These are phyloP conservation scores for Teunomyces kruisii DNA, from an alignment of 805 yeast species.

Conservation along the genomic window DNA sequence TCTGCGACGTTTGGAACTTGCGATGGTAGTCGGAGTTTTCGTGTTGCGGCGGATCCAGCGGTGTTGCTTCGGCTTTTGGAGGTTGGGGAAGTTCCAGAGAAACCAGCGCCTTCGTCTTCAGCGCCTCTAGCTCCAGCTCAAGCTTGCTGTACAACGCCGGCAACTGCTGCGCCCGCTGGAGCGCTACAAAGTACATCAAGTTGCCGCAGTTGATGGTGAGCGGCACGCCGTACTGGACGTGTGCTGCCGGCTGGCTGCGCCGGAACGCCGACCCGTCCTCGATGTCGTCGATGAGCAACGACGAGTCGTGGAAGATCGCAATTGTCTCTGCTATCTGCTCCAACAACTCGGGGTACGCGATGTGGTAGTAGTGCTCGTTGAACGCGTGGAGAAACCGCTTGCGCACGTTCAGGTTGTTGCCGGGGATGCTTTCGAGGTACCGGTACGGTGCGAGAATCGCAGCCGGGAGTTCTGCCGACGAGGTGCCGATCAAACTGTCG, in stretches of 20 bases:
- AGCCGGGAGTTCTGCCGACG: neutral
- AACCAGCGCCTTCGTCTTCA: neutral
- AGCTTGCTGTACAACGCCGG: slow-evolving; percentile 10
- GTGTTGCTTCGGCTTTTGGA: too few species aligned
- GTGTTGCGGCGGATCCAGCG: too few species aligned
- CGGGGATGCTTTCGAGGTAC: slow-evolving; percentile 33
- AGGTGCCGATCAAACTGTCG: neutral
- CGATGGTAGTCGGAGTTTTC: slow-evolving; percentile 7
- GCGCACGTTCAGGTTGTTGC: slow-evolving; percentile 33
- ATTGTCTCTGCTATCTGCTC: slow-evolving; percentile 28
- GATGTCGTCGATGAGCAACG: slow-evolving; percentile 69
- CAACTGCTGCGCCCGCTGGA: slow-evolving; percentile 43
- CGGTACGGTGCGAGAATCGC: slow-evolving; percentile 27
- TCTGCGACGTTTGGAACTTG: slow-evolving; percentile 31
- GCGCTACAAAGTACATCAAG: slow-evolving; percentile 74
- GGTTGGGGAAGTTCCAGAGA: too few species aligned
- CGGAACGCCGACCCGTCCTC: slow-evolving; percentile 75
- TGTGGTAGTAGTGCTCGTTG: slow-evolving; percentile 32
- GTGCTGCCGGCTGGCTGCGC: slow-evolving; percentile 80
- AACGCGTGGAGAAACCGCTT: slow-evolving; percentile 31
- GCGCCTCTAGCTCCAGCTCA: neutral
- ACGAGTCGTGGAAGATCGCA: slow-evolving; percentile 33
- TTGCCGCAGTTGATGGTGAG: slow-evolving; percentile 81
- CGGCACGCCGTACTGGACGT: slow-evolving; percentile 72
- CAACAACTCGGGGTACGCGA: slow-evolving; percentile 21